Evolutionary conservation across 148 eudicot species (phyloP).

Genomic region (Polygonum aviculare): DNA sequence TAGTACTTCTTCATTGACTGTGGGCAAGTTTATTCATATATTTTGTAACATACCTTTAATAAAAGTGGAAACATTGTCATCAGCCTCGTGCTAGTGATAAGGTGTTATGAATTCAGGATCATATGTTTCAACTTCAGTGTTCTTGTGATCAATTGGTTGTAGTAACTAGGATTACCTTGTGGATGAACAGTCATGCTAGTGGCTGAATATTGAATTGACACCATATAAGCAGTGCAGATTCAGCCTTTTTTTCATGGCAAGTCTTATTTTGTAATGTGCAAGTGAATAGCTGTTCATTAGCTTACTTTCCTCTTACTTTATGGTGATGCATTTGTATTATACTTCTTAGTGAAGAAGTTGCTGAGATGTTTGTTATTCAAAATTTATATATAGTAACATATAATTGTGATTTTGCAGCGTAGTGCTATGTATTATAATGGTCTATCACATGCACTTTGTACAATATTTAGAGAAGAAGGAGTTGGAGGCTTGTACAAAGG

Average conservation of each 20-base stretch:
- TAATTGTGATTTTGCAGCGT: constrained; percentile 33
- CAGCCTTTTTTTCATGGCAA: not conserved
- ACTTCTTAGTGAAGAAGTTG: not conserved
- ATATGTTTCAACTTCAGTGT: not conserved
- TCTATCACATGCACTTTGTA: constrained; percentile 62
- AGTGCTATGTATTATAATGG: constrained; percentile 67
- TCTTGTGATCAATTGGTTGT: not conserved
- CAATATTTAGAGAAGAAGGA: constrained; percentile 80
- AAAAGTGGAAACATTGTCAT: not conserved
- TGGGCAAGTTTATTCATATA: not conserved
- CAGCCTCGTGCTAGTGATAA: not conserved
- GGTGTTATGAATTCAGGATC: not conserved
- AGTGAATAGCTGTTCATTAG: not conserved
- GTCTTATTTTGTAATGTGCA: not conserved
- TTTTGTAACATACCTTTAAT: not conserved
- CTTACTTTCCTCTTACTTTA: not conserved
- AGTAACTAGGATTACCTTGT: not conserved
- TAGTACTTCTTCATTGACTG: not conserved
- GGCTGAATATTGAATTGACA: not conserved
- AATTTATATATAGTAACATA: not conserved
- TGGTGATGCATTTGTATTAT: not conserved
- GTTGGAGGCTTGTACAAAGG: constrained; percentile 76
- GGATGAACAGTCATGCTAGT: not conserved
- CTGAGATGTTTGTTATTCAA: not conserved
- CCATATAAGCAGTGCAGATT: not conserved